phyloP scores from a whole-genome alignment of 495 filamentous ascomycete genomes.

The Aspergillus taichungensis region DNA sequence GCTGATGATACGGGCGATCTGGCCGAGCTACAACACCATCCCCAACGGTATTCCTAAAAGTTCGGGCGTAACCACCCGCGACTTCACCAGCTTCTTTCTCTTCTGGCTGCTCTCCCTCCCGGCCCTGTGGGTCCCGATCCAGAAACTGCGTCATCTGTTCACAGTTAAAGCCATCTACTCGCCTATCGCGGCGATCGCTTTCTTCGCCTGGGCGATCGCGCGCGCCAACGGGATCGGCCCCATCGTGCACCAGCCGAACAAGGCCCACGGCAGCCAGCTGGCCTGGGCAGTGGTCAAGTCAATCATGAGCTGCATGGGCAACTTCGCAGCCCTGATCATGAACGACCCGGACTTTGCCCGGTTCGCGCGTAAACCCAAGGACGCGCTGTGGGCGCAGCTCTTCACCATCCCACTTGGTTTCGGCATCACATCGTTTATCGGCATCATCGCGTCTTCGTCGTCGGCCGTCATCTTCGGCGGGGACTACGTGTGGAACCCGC shows the following conservation, averaged over 20 bases:
- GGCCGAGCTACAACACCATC: slow-evolving; percentile 56
- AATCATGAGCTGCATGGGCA: slow-evolving; percentile 84
- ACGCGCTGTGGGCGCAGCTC: slow-evolving; percentile 84
- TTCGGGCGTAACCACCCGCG: slow-evolving; percentile 65
- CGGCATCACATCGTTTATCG: slow-evolving; percentile 83
- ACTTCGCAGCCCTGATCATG: slow-evolving; percentile 74
- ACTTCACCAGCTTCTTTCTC: slow-evolving; percentile 73
- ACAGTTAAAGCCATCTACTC: slow-evolving; percentile 86
- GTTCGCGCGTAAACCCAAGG: slow-evolving; percentile 70
- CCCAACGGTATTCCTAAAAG: slow-evolving; percentile 57
- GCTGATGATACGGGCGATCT: slow-evolving; percentile 76
- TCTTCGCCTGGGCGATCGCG: slow-evolving; percentile 85
- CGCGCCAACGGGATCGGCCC: slow-evolving; percentile 79
- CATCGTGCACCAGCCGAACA: slow-evolving; percentile 64
- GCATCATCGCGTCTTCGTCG: slow-evolving; percentile 86
- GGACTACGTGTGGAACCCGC: slow-evolving; percentile 78
- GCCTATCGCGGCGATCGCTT: slow-evolving; percentile 72
- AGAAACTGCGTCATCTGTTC: slow-evolving; percentile 69
- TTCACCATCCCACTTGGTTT: slow-evolving; percentile 82
- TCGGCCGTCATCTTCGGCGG: slow-evolving; percentile 67
- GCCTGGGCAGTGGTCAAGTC: slow-evolving; percentile 77
- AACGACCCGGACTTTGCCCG: slow-evolving; percentile 88
- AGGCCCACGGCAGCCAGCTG: slow-evolving; percentile 55
- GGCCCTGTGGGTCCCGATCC: slow-evolving; percentile 65
- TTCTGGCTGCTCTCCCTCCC: slow-evolving; percentile 78